Evolutionary conservation across 75 land plant species (phyloP), one percentile per base, ranked within the genome.

Genomic region (Cryptomeria japonica): DNA sequence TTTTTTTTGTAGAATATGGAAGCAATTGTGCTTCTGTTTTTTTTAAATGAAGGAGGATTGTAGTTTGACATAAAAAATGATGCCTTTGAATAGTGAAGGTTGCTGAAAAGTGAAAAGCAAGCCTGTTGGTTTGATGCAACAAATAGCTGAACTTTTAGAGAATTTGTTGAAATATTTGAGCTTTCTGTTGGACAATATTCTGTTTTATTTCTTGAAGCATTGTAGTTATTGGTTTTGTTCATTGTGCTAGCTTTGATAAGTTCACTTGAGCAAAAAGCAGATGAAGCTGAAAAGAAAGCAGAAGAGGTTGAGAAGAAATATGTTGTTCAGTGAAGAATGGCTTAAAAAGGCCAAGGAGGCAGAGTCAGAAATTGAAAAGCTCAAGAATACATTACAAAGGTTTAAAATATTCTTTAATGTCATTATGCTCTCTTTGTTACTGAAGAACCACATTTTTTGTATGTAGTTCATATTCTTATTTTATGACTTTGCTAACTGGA

Each of bases 351-450:
- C 95, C 37, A 31, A 87, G 87, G 97, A 98, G 31, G 94, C 95
- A 37, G 96, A 96, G 87, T 86, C 94, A 18, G 96, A 94, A 82
- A 90, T 95, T 42, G 88, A 89, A 56, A 89, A 98, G 83, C 85
- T 96, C 76, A 96, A 97, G 90, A 95, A 92, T 58, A 87, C 93
- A 47, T 92, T 97, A 92, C 96, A 97, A 49, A 98, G 99, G 99
- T 98, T 80, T 79, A 86, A 68, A 32, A 51, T 51, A 11, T 84
- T 37, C 37, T 76, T 76, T 37, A 49, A 34, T 64, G 9, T 64
- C 70, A 22, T 9, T 25, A 64, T 79, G 8, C 44, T 79, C 42
- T 79, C 39, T 39, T 79, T 38, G 39, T 22, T 79, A 42, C 10
- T 39, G 0, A 19, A 79, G 39, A 8, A 79, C 39, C 25, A 28